phyloP scores from a whole-genome alignment of 1,139 yeast species.

The Lodderomyces theae region DNA sequence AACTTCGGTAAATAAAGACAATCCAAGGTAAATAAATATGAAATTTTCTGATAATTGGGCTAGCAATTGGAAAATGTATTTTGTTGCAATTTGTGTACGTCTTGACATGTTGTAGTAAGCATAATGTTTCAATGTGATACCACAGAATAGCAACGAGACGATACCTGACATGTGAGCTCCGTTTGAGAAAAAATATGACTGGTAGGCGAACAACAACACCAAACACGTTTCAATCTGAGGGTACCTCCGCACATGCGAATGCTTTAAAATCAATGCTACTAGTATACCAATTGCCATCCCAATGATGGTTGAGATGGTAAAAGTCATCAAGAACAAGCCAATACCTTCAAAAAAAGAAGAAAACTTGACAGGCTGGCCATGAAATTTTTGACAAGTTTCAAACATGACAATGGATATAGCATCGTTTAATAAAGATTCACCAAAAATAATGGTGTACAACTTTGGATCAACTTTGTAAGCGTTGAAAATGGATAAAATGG shows the following conservation, averaged over 20 bases:
- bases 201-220: conserved; percentile 87
- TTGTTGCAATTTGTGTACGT: conserved; percentile 93
- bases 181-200: conserved; percentile 93
- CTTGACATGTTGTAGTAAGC: conserved; percentile 98
- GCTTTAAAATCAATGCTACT: conserved; percentile 87
- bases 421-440: conserved; percentile 92
- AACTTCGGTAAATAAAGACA: conserved; percentile 92
- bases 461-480: conserved; percentile 98
- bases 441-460: conserved; percentile 92
- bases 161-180: conserved; percentile 99
- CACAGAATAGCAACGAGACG: conserved; percentile 91
- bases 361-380: conserved; percentile 74
- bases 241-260: conserved; percentile 86
- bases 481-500: conserved; percentile 91
- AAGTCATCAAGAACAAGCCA: conserved; percentile 89
- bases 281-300: conserved; percentile 86
- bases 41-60: conserved; percentile 97
- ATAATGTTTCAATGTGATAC: conserved; percentile 93
- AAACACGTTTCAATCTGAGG: conserved; percentile 96
- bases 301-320: conserved; percentile 86
- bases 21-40: conserved; percentile 90
- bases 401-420: conserved; percentile 99
- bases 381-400: conserved; percentile 96
- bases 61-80: conserved; percentile 86
- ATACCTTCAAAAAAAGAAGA: conserved; percentile 88